Evolutionary conservation across 1,284 basidiomycete genomes (phyloP), one percentile per base, ranked within the genome.

Genomic region (Vanrija pseudolonga): DNA sequence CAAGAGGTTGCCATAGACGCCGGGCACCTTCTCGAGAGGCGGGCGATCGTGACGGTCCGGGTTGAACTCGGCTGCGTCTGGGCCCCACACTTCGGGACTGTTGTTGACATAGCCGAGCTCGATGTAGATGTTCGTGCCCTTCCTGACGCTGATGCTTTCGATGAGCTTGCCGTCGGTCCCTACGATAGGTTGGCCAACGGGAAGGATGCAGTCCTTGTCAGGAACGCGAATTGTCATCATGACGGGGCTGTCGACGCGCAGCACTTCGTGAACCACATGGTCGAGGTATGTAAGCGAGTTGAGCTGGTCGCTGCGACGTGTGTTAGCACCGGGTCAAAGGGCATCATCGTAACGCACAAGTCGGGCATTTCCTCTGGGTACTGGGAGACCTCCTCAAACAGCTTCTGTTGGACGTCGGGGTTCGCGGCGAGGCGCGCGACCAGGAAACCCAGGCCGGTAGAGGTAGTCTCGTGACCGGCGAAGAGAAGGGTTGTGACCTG

Each of bases 401-500:
- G 78, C 38, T 74, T 75, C 18, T 67, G 60, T 68, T 90, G 89
- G 7, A 79, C 72, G 0, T 75, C 74, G 0, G 79, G 82, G 47
- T 82, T 9, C n/a, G 76, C 77, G 0, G 85, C 79, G 18, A 90
- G 82, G 18, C 82, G 81, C 68, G 85, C 86, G 2, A 89, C 74
- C 53, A 81, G 83, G 87, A 88, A 91, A 4, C 85, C 82, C 2
- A 88, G 76, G 2, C 85, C 83, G 0, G 83, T 84, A 0, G 82
- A 83, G 0, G 84, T 87, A 0, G 90, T 91, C 69, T 91, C 89
- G 69, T 90, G 86, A 0, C 89, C 89, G 2, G 74, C 70, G 2
- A 73, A 61, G 39, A 90, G 80, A 67, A 90, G 87, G 0, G 86
- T 89, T 8, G 85, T 84, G 58, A 90, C 87, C 69, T 89, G 87